Conservation (phyloP, 2,329 filamentous ascomycete genomes). For the Paracoccidioides lutzii region DNA sequence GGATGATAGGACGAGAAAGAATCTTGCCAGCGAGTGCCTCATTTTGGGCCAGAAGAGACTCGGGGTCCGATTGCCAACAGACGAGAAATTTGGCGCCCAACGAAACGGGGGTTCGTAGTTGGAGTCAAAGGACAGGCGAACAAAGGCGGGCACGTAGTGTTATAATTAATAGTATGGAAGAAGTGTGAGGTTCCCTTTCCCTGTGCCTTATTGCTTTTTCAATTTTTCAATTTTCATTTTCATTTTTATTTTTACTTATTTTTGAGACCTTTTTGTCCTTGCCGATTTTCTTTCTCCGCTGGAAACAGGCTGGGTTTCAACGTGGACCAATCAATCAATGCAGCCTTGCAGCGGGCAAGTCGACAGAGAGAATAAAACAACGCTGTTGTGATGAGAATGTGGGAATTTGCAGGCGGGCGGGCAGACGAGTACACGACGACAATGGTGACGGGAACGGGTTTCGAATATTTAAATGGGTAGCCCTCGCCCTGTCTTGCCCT, state of each 20-base stretch:
- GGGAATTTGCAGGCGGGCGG: not conserved
- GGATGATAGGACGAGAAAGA: constrained; percentile 54
- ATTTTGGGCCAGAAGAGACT: constrained; percentile 38
- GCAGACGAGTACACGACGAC: not conserved
- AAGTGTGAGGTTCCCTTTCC: not conserved
- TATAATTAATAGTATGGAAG: not conserved
- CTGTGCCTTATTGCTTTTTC: not conserved
- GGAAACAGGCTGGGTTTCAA: not conserved
- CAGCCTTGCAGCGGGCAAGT: not conserved
- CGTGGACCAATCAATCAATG: constrained; percentile 1
- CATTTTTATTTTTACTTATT: not conserved
- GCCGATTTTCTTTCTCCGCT: not conserved
- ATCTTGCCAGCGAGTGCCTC: constrained; percentile 51
- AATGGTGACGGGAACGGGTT: not conserved
- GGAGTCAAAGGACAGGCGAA: not conserved
- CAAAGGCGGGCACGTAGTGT: not conserved
- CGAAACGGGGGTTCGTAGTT: not conserved
- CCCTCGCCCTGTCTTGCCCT: constrained; percentile 2
- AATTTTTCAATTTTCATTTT: not conserved
- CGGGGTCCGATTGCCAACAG: not conserved
- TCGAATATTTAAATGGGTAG: constrained; percentile 5
- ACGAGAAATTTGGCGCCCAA: constrained; percentile 3
- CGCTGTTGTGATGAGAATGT: not conserved
- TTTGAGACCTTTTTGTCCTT: not conserved
- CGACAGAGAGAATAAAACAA: not conserved